phyloP scores from a whole-genome alignment of 2,329 filamentous ascomycete genomes.

The Sclerotinia minor region DNA sequence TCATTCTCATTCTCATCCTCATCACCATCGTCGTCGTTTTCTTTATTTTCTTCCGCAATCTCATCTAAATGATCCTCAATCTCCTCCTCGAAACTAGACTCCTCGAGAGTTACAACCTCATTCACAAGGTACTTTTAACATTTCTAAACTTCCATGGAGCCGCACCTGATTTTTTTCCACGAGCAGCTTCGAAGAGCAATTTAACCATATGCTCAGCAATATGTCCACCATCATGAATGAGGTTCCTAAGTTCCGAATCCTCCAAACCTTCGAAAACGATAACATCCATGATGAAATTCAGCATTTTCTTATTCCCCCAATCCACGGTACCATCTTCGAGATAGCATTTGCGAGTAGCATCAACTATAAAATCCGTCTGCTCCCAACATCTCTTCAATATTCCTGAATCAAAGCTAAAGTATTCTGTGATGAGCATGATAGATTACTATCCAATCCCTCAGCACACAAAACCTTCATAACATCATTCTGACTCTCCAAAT shows the following conservation, averaged over 20 bases:
- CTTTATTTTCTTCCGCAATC: constrained; percentile 31
- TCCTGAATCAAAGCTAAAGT: background rate
- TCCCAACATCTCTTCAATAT: background rate
- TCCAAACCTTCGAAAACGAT: constrained; percentile 5
- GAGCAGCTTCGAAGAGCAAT: background rate
- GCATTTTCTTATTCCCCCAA: constrained; percentile 23
- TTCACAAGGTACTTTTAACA: background rate
- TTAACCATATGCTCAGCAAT: background rate
- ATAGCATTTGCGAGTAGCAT: background rate
- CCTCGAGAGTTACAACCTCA: background rate
- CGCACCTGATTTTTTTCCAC: background rate
- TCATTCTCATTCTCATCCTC: too few species aligned
- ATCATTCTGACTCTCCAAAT: background rate
- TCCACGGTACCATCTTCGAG: background rate
- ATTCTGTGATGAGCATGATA: background rate
- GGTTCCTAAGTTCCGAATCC: background rate
- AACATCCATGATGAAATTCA: constrained; percentile 24
- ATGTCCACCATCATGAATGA: background rate
- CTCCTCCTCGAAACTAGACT: background rate
- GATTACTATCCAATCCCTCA: background rate
- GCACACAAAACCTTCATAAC: background rate
- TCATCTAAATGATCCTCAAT: background rate
- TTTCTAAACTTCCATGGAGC: constrained; percentile 11
- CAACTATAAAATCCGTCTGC: background rate
- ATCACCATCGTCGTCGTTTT: constrained; percentile 46